Conservation (phyloP, 176 grass and related monocot genomes). For the Dendrocalamus sinicus region DNA sequence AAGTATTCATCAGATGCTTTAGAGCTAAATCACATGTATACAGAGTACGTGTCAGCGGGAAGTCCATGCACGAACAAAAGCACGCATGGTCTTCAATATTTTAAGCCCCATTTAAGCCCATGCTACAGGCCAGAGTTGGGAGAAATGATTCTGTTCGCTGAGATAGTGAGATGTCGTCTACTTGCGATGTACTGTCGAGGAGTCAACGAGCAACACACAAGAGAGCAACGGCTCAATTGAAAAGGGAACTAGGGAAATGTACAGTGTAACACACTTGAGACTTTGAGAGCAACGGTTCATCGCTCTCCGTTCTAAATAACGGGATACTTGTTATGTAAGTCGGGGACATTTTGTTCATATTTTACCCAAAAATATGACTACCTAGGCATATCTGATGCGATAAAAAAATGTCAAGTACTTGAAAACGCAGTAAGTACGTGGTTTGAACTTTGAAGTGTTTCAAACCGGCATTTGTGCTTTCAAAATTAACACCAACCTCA, state of each 20-base stretch:
- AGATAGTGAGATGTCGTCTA: conserved; percentile 38
- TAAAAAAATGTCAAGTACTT: background rate
- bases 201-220: conserved; percentile 31
- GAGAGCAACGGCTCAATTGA: background rate
- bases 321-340: too few species aligned
- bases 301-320: too few species aligned
- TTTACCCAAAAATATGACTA: background rate
- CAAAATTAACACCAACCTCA: background rate
- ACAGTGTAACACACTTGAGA: background rate
- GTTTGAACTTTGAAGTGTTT: background rate
- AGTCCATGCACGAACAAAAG: background rate
- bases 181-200: conserved; percentile 28
- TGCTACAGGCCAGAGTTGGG: conserved; percentile 45
- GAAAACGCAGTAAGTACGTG: background rate
- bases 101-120: background rate
- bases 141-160: conserved; percentile 59
- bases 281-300: background rate
- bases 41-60: background rate
- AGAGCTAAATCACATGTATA: background rate
- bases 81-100: background rate
- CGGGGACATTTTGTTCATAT: background rate
- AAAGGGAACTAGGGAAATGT: background rate
- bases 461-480: background rate
- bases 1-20: conserved; percentile 2
- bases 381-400: background rate